A percentile compares a stretch with the other conserved stretches of the same genome.
Conservation (phyloP, 2,329 filamentous ascomycete species). For the Tricladium varicosporioides region DNA sequence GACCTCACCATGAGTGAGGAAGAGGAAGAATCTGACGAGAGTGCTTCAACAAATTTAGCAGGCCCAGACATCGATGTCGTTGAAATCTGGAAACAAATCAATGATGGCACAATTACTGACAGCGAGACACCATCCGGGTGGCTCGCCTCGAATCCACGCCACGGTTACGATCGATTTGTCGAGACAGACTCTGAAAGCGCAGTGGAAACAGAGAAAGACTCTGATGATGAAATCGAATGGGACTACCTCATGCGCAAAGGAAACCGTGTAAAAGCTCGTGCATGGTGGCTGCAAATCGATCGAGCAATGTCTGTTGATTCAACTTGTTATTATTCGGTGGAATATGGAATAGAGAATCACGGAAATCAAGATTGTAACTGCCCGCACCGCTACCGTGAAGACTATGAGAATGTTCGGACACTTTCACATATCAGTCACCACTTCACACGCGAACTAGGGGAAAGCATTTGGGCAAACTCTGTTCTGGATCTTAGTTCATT, state of each 20-base stretch:
- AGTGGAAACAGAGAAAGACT: background rate
- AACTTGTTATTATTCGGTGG: background rate
- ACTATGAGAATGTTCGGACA: background rate
- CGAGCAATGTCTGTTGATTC: background rate
- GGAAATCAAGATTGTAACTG: background rate
- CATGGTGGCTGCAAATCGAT: background rate
- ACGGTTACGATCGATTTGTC: background rate
- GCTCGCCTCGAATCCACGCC: background rate
- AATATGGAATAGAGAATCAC: background rate
- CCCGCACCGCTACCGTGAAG: background rate
- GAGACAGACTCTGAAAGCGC: background rate
- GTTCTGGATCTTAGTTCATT: background rate
- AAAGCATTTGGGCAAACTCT: background rate
- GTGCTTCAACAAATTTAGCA: background rate
- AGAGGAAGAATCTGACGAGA: background rate
- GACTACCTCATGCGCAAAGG: background rate
- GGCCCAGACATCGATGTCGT: background rate
- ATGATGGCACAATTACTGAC: background rate
- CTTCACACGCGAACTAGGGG: background rate
- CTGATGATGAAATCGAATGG: background rate
- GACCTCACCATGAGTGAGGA: no score
- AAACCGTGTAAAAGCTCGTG: background rate
- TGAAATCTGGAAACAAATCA: background rate
- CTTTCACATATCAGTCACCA: background rate
- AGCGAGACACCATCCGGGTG: background rate